Percentiles rank a stretch among this genome's conserved stretches.
These are phyloP conservation scores for Fonsecaea multimorphosa DNA, from an alignment of 2,329 filamentous ascomycete species.

Conservation along the genomic window DNA sequence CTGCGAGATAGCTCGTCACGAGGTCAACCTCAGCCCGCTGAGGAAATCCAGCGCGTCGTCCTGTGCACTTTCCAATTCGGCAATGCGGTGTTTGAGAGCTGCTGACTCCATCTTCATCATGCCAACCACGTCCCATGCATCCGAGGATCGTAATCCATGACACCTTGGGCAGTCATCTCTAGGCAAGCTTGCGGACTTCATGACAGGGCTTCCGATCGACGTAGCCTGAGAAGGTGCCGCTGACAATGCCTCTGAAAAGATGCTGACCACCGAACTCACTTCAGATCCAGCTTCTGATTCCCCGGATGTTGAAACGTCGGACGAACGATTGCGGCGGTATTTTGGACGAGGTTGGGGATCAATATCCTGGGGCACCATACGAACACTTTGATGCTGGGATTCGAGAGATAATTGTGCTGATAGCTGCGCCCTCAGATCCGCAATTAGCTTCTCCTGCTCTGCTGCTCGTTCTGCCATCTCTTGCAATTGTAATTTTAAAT, in stretches of 20 bases:
- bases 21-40: conserved; percentile 33
- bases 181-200: conserved; percentile 29
- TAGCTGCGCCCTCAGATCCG: conserved; percentile 57
- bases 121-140: conserved; percentile 61
- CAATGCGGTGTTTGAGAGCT: conserved; percentile 58
- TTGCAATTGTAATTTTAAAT: conserved; percentile 67
- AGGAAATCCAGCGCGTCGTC: conserved; percentile 59
- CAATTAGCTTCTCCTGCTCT: conserved; percentile 64
- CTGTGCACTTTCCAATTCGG: conserved; percentile 60
- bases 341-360: conserved; percentile 40
- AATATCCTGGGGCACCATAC: conserved; percentile 36
- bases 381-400: conserved; percentile 41
- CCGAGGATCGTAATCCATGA: conserved; percentile 48
- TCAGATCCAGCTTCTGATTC: conserved; percentile 67
- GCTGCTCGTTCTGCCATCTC: conserved; percentile 62
- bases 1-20: neutral
- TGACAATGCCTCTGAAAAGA: conserved; percentile 51
- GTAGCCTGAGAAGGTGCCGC: conserved; percentile 29
- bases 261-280: conserved; percentile 57
- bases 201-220: conserved; percentile 29
- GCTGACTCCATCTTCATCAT: conserved; percentile 62
- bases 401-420: conserved; percentile 41
- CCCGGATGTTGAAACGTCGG: conserved; percentile 51
- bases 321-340: conserved; percentile 47
- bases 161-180: conserved; percentile 49